A percentile compares a stretch with the other conserved stretches of the same genome.
phyloP scores from a whole-genome alignment of 352 stramenopile genomes.

The Pythium rhizo-oryzae region DNA sequence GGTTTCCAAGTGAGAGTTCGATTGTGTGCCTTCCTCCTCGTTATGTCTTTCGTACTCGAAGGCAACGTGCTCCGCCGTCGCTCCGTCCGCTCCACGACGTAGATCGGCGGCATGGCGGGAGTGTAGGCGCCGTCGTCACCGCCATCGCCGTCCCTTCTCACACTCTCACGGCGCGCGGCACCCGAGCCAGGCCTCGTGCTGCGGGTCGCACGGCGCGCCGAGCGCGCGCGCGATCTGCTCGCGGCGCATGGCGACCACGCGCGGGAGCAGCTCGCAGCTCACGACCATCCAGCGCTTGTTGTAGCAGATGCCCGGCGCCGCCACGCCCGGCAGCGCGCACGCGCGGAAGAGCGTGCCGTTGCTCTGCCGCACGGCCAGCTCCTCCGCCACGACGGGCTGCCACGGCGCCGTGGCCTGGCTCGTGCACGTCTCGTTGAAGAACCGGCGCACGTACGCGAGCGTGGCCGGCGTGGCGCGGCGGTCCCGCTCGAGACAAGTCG shows the following conservation, averaged over 20 bases:
- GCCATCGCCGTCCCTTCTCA: no score
- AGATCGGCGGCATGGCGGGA: no score
- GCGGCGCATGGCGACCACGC: background rate
- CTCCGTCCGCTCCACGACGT: no score
- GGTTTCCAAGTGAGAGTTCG: no score
- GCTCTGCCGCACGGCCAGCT: background rate
- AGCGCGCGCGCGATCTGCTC: background rate
- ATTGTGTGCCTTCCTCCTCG: no score
- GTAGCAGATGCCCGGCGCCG: background rate
- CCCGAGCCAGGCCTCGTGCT: background rate
- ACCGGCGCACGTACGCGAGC: background rate
- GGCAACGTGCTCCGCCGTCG: no score
- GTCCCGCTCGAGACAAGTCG: background rate
- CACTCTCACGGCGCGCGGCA: background rate
- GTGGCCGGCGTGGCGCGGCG: background rate
- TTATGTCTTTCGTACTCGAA: no score
- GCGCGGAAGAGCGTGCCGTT: conserved; percentile 1
- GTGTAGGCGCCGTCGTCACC: no score
- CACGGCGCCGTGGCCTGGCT: background rate
- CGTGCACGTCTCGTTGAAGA: background rate
- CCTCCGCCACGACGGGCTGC: background rate
- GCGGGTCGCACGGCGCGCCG: background rate
- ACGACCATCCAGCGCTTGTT: conserved; percentile 9
- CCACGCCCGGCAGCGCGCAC: background rate
- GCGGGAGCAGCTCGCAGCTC: background rate